Conservation (phyloP, 78 protist genomes). For the Dictyostelium purpureum region DNA sequence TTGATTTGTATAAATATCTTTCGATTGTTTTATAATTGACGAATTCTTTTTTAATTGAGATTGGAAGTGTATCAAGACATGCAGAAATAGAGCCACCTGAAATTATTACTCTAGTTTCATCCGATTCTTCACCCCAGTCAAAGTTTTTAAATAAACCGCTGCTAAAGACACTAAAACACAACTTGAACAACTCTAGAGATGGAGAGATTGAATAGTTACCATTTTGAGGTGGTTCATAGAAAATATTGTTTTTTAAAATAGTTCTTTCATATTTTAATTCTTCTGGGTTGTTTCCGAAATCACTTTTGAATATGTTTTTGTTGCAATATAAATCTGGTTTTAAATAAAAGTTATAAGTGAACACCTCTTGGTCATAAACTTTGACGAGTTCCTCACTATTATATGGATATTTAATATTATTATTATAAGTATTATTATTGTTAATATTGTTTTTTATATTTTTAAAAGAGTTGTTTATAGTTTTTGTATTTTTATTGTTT, state of each 20-base stretch:
- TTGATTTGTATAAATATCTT: not conserved
- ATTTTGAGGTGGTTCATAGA: not conserved
- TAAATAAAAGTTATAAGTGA: not conserved
- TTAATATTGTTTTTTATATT: too few relatives aligned
- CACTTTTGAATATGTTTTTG: not conserved
- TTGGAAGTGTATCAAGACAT: not conserved
- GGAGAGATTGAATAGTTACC: not conserved
- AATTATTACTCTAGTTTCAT: not conserved
- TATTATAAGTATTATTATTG: too few relatives aligned
- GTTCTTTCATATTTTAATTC: not conserved
- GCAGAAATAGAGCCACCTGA: not conserved
- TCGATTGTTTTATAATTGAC: too few relatives aligned
- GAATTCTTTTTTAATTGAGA: not conserved
- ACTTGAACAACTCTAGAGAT: not conserved
- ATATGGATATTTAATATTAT: too few relatives aligned
- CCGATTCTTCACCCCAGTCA: not conserved
- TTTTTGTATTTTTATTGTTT: too few relatives aligned
- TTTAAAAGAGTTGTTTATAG: too few relatives aligned
- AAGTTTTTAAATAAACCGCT: not conserved
- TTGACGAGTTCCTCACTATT: not conserved
- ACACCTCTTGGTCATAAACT: not conserved
- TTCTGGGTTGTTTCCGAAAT: not conserved
- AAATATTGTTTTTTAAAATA: not conserved
- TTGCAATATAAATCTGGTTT: not conserved
- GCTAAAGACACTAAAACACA: not conserved